Base-by-base conservation (phyloP, 495 filamentous ascomycete genomes). In the Ascobolus immersus region DNA sequence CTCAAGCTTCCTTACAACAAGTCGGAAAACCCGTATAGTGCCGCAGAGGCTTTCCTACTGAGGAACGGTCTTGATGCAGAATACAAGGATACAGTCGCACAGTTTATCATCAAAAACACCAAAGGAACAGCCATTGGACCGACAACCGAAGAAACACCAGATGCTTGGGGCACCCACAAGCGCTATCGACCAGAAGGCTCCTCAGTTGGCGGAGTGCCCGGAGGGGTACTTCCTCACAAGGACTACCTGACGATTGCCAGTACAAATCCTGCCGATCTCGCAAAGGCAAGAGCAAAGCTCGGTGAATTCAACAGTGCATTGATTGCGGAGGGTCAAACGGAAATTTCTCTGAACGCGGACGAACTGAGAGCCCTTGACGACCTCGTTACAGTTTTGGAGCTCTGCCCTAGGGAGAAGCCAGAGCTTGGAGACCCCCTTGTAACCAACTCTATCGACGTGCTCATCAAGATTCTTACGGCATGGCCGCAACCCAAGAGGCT, bases 1-100 rank as follows among this genome's bases (percentile, higher is more conserved):
- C 61, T 94, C 21, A 94, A 94, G 47, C 60, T 99, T 20, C 84
- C 89, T 1, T 94, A 77, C 49, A 93, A 99, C 48, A 60, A 76
- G 24, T 76, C 73, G 4, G 73, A 93, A 49, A 93, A 93, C 48
- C 80, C 80, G 2, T 94, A 89, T 49, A 74, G 91, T 38, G 73
- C 77, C 7, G 89, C 89, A 0, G 76, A 71, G 15, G 92, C 76
- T 48, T 99, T 94, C 46, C 75, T 94, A 18, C 62, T 68, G 37
- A 72, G 82, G 42, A 93, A 99, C 39, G 77, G 92, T 44, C 67
- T 93, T 0, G 74, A 86, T 13, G 72, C 92, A 38, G 68, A 64
- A 4, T 94, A 94, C 45, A 59, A 93, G 11, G 89, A 94, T 39
- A 76, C 84, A 46, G 81, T 94, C 19, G 80, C 84, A 4, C 73